Conservation (phyloP, 495 filamentous ascomycete genomes). For the Massariosphaeria phaeospora region DNA sequence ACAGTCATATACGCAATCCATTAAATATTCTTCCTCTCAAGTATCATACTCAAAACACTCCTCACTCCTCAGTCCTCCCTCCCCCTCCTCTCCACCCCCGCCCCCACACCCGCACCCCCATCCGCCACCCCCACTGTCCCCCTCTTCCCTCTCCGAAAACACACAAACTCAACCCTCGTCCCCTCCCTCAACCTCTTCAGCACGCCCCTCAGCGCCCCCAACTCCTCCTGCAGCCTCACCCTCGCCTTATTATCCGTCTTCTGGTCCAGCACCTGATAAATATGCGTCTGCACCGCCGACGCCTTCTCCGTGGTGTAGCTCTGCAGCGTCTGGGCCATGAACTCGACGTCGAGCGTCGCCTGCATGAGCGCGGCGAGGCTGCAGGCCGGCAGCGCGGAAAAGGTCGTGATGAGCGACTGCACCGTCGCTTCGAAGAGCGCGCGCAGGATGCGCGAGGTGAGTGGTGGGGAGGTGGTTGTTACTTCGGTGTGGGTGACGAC, state of each 20-base stretch:
- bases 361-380: slow-evolving; percentile 83
- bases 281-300: slow-evolving; percentile 69
- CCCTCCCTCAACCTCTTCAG: slow-evolving; percentile 78
- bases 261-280: slow-evolving; percentile 82
- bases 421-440: slow-evolving; percentile 74
- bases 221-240: slow-evolving; percentile 69
- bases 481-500: slow-evolving; percentile 91
- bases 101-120: background rate
- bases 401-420: slow-evolving; percentile 47
- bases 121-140: slow-evolving; percentile 11
- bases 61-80: too few species aligned
- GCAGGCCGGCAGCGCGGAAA: slow-evolving; percentile 59
- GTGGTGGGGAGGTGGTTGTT: slow-evolving; percentile 57
- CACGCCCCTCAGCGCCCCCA: slow-evolving; percentile 80
- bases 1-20: too few species aligned
- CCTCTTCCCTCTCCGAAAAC: slow-evolving; percentile 37
- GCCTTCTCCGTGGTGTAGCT: slow-evolving; percentile 83
- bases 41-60: too few species aligned
- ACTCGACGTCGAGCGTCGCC: slow-evolving; percentile 94
- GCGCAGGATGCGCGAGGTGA: slow-evolving; percentile 70
- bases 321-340: slow-evolving; percentile 85
- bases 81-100: background rate
- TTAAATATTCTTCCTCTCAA: too few species aligned
- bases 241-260: slow-evolving; percentile 83
- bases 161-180: slow-evolving; percentile 72